Conservation (phyloP, 2,329 filamentous ascomycete species). For the Diaporthe longicolla region DNA sequence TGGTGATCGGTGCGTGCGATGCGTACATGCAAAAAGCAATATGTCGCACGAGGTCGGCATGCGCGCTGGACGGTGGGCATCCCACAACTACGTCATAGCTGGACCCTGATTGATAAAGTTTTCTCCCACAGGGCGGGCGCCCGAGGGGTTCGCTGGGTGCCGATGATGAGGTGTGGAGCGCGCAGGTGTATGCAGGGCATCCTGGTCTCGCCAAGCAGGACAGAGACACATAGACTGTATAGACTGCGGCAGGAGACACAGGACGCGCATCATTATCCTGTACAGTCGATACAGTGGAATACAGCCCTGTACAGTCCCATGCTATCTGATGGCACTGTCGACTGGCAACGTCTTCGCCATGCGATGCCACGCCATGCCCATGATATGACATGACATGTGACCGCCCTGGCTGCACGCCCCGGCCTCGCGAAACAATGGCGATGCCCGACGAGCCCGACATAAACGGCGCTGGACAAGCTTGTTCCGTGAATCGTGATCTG, state of each 20-base stretch:
- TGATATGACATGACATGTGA: conserved; percentile 24
- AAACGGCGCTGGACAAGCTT: neutral
- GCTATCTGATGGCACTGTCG: conserved; percentile 1
- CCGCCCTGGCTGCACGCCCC: conserved; percentile 1
- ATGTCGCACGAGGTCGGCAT: conserved; percentile 11
- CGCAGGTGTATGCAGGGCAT: conserved; percentile 2
- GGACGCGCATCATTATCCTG: neutral
- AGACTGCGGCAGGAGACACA: neutral
- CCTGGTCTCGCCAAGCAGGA: conserved; percentile 22
- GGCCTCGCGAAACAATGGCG: conserved; percentile 14
- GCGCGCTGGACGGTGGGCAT: conserved; percentile 14
- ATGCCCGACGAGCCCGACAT: conserved; percentile 19
- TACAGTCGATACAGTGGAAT: neutral
- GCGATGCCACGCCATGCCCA: conserved; percentile 21
- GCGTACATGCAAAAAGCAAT: conserved; percentile 15
- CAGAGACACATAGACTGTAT: neutral
- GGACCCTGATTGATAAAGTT: conserved; percentile 33
- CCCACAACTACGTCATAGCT: conserved; percentile 34
- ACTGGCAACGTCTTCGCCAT: neutral
- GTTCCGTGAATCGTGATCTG: conserved; percentile 1
- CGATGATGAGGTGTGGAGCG: conserved; percentile 28
- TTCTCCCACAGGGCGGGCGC: neutral
- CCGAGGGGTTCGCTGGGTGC: conserved; percentile 18
- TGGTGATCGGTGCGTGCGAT: conserved; percentile 16
- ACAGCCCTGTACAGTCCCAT: neutral